phyloP scores from a whole-genome alignment of 2,329 filamentous ascomycete genomes.

The Fusarium sp. region DNA sequence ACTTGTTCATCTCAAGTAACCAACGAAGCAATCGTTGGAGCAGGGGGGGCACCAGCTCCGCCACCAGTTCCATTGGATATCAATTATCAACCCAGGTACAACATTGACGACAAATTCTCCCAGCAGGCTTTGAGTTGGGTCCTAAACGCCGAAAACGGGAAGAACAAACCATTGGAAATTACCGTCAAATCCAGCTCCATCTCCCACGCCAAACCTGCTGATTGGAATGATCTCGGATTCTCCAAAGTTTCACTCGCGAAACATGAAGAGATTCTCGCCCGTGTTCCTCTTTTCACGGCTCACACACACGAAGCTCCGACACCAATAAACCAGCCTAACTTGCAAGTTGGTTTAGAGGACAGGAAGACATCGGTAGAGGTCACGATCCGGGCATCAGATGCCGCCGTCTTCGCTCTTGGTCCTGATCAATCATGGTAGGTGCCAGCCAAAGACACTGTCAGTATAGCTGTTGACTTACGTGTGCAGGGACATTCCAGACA shows the following conservation, averaged over 20 bases:
- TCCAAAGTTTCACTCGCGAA: background rate
- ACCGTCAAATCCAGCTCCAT: background rate
- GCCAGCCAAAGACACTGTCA: background rate
- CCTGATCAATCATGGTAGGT: background rate
- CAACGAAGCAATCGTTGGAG: background rate
- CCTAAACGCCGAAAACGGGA: background rate
- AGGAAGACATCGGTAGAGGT: background rate
- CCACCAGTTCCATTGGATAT: background rate
- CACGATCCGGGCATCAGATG: background rate
- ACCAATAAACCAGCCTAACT: background rate
- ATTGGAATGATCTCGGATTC: background rate
- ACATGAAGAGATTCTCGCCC: background rate
- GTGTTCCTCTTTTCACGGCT: background rate
- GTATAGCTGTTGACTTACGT: background rate
- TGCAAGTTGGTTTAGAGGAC: background rate
- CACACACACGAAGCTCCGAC: background rate
- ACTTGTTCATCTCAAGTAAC: background rate
- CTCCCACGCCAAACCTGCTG: background rate
- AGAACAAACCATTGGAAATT: background rate
- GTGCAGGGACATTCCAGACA: background rate
- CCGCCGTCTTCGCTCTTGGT: background rate
- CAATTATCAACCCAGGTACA: background rate
- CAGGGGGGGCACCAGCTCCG: background rate
- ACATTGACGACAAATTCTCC: background rate
- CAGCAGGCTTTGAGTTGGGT: background rate